These are phyloP conservation scores for Trametes hirsuta DNA, from an alignment of 1,284 basidiomycete genomes.

Conservation along the genomic window DNA sequence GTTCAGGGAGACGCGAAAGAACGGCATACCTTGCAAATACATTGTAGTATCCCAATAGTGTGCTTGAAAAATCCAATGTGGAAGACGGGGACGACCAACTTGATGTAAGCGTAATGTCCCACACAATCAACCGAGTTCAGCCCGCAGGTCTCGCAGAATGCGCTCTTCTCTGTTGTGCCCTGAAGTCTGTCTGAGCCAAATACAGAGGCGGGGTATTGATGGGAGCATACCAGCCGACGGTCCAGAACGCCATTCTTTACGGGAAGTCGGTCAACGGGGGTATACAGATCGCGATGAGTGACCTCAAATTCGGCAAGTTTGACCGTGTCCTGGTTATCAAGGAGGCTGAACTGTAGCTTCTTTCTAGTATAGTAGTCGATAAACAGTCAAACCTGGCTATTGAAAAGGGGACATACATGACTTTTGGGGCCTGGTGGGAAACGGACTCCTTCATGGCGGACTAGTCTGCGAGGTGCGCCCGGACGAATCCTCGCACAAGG, in stretches of 20 bases:
- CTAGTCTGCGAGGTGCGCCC: not conserved
- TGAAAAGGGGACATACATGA: constrained; percentile 69
- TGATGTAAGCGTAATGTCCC: constrained; percentile 98
- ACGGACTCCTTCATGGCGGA: constrained; percentile 83
- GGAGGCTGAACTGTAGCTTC: constrained; percentile 91
- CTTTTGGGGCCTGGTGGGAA: constrained; percentile 86
- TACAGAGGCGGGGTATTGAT: constrained; percentile 1
- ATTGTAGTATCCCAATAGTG: constrained; percentile 91
- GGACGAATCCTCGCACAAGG: not conserved
- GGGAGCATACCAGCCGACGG: constrained; percentile 73
- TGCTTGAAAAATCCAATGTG: constrained; percentile 99
- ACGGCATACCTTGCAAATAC: constrained; percentile 78
- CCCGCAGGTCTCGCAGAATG: constrained; percentile 95
- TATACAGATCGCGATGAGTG: constrained; percentile 89
- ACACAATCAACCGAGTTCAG: constrained; percentile 94
- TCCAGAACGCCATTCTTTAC: constrained; percentile 94
- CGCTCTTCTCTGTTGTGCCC: constrained; percentile 95
- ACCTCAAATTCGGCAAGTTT: constrained; percentile 95
- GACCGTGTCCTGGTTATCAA: constrained; percentile 92
- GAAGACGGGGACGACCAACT: constrained; percentile 94
- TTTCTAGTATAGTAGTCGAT: constrained; percentile 56
- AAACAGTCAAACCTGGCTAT: not conserved
- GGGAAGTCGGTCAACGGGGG: constrained; percentile 76
- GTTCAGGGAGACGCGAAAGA: not conserved
- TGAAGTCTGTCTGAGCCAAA: constrained; percentile 36